Evolutionary conservation across 2,329 filamentous ascomycete species (phyloP).

Genomic region (Penicillium sp.): DNA sequence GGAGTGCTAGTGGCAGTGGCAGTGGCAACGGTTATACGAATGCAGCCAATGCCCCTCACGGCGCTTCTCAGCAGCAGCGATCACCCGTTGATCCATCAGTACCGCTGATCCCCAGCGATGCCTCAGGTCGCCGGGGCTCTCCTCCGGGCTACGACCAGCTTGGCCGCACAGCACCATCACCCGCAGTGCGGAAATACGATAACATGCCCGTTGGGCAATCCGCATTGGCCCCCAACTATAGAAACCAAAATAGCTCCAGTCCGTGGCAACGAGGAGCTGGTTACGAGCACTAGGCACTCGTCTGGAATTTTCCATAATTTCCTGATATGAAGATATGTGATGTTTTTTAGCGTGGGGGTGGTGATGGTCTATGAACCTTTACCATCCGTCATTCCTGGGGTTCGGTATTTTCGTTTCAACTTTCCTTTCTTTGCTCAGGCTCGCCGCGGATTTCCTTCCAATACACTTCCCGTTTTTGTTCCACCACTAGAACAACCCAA

Average conservation of each 20-base stretch:
- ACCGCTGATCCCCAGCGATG: conserved; percentile 48
- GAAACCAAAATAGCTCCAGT: conserved; percentile 56
- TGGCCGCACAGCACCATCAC: conserved; percentile 29
- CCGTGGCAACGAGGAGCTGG: conserved; percentile 67
- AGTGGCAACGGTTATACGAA: conserved; percentile 11
- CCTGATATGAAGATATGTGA: conserved; percentile 41
- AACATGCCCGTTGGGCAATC: conserved; percentile 36
- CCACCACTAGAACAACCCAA: conserved; percentile 4
- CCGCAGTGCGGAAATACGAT: conserved; percentile 34
- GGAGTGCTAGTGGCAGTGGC: conserved; percentile 45
- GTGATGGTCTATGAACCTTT: conserved; percentile 26
- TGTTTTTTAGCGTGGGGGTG: conserved; percentile 31
- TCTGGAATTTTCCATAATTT: conserved; percentile 23
- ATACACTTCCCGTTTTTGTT: conserved; percentile 13
- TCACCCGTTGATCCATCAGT: conserved; percentile 51
- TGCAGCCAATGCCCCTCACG: conserved; percentile 20
- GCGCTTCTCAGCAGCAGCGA: conserved; percentile 37
- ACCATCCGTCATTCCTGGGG: conserved; percentile 20
- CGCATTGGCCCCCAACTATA: conserved; percentile 31
- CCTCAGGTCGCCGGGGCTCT: conserved; percentile 38
- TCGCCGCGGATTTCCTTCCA: conserved; percentile 11
- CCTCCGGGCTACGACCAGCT: conserved; percentile 39
- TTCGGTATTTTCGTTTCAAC: conserved; percentile 21
- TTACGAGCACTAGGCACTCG: conserved; percentile 55
- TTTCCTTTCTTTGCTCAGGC: conserved; percentile 8